Evolutionary conservation across 225 moss, liverwort and hornwort species (phyloP).

Genomic region (Straminergon stramineum): DNA sequence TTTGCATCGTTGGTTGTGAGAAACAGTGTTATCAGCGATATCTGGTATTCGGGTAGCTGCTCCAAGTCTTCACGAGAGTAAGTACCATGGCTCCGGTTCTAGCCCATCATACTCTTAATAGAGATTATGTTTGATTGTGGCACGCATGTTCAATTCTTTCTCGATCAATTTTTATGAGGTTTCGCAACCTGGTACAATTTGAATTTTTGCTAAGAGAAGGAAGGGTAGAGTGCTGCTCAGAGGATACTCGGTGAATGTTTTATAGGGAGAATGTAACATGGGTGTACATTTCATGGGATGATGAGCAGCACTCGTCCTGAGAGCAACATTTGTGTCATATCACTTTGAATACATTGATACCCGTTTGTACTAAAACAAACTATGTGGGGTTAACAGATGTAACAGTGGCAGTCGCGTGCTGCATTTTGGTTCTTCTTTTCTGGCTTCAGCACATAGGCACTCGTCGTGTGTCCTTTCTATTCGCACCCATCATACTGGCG

Average conservation of each 20-base stretch:
- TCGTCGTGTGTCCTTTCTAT: conserved; percentile 63
- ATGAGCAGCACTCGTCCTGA: too few species aligned
- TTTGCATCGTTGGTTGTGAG: not conserved
- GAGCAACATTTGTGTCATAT: not conserved
- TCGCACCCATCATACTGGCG: conserved; percentile 72
- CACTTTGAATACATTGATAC: not conserved
- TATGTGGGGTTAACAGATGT: conserved; percentile 35
- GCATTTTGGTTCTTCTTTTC: conserved; percentile 63
- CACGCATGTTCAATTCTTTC: not conserved
- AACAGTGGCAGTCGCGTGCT: conserved; percentile 49
- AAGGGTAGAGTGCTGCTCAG: not conserved
- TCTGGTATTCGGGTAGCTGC: conserved; percentile 85
- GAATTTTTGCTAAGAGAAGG: not conserved
- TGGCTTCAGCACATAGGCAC: conserved; percentile 74
- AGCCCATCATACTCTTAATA: not conserved
- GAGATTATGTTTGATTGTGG: not conserved
- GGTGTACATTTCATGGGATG: not conserved
- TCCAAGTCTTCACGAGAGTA: conserved; percentile 56
- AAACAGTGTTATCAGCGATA: conserved; percentile 74
- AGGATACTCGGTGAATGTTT: not conserved
- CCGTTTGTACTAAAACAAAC: not conserved
- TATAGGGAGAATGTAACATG: not conserved
- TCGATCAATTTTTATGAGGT: not conserved
- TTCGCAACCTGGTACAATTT: not conserved
- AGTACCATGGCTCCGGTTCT: not conserved